Evolutionary conservation across 2,329 filamentous ascomycete species (phyloP).

Genomic region (Trichoderma koningii): DNA sequence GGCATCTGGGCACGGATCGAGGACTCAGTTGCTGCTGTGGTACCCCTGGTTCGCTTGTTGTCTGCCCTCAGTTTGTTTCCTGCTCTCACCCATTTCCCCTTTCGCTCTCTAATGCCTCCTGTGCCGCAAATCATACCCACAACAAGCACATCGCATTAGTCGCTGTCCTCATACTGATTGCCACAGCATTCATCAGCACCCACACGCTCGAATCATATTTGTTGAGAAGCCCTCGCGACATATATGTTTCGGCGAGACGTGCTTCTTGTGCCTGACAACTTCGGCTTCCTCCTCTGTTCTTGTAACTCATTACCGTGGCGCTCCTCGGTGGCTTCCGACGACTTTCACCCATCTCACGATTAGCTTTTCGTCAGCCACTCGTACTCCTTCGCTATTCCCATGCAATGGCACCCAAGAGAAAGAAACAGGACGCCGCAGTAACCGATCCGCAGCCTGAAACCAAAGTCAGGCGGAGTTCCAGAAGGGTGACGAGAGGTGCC

Average conservation of each 20-base stretch:
- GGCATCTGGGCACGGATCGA: slow-evolving; percentile 21
- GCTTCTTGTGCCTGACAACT: slow-evolving; percentile 1
- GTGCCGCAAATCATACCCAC: not conserved
- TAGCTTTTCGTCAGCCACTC: not conserved
- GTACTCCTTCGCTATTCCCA: not conserved
- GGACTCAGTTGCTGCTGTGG: slow-evolving; percentile 12
- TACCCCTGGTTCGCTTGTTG: not conserved
- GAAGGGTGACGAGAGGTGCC: slow-evolving; percentile 30
- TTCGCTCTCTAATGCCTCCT: not conserved
- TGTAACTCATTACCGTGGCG: not conserved
- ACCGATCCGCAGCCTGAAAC: slow-evolving; percentile 30
- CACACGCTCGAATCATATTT: not conserved
- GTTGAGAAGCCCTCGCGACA: not conserved
- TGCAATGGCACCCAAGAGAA: slow-evolving; percentile 46
- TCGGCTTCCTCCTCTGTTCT: not conserved
- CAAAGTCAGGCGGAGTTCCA: slow-evolving; percentile 35
- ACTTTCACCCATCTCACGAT: not conserved
- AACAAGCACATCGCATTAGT: too few species aligned
- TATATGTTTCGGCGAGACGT: not conserved
- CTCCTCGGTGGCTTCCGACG: slow-evolving; percentile 7
- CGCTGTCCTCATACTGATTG: not conserved
- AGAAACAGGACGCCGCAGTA: slow-evolving; percentile 35
- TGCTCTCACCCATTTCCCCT: slow-evolving; percentile 9
- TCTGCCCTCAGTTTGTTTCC: slow-evolving; percentile 4
- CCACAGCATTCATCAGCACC: not conserved